phyloP scores from a whole-genome alignment of 176 grass and related monocot genomes.

The Avena insularis region DNA sequence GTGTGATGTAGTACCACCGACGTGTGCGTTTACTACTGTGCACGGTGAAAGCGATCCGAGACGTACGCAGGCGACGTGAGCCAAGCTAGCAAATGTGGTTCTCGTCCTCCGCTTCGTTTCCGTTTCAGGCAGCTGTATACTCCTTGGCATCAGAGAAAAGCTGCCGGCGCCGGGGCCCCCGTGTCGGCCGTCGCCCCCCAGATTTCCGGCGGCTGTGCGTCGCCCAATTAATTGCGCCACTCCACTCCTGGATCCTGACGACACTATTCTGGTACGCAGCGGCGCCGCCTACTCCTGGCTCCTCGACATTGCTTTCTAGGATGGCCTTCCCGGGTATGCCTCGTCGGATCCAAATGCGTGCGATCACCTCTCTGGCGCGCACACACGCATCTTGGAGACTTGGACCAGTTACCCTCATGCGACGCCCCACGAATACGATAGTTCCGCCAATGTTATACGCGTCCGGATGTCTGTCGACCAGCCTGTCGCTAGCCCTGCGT shows the following conservation, averaged over 20 bases:
- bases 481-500: neutral
- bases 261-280: neutral
- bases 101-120: neutral
- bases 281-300: neutral
- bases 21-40: neutral
- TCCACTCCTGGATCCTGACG: neutral
- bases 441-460: neutral
- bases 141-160: neutral
- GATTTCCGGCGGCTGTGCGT: neutral
- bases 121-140: neutral
- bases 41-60: neutral
- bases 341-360: neutral
- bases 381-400: too few relatives aligned
- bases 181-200: conserved; percentile 5
- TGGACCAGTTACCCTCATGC: neutral
- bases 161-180: neutral
- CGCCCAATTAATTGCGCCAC: neutral
- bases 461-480: conserved; percentile 6
- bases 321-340: neutral
- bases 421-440: conserved; percentile 5
- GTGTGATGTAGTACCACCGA: too few relatives aligned
- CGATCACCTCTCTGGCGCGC: neutral
- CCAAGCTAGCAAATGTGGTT: neutral
- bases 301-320: neutral
- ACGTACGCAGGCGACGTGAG: neutral